Evolutionary conservation across 306 rosid genomes (phyloP), one percentile per base, ranked within the genome.

Genomic region (Hippophae tibetana): DNA sequence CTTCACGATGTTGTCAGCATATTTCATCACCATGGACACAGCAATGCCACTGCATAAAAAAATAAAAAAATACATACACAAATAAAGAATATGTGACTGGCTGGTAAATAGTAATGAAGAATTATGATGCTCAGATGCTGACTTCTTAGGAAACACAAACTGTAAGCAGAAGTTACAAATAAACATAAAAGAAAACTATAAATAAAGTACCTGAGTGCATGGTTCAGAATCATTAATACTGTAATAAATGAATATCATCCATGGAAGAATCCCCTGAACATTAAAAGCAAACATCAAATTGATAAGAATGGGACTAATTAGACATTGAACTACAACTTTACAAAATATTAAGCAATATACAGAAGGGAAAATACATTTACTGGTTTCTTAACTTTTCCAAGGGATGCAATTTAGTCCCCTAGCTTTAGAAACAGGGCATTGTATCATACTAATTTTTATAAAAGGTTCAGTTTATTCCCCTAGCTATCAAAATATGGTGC

Each of bases 11-110:
- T 92, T 92, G 83, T 92, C 98, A 47, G 98, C 98, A 68, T 79
- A 87, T 79, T 92, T 92, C 98, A 87, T 79, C 13, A 92, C 98
- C 98, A 92, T 87, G 13, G 96, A 92, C 50, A 92, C 98, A 73
- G 95, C 96, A 76, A 92, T 88, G 67, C 98, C 98, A 82, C 98
- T 92, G 83, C 62, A 73, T 54, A 81, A 12, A 69, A 61, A 55
- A 64, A 60, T 13, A 14, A 25, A 63, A 27, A 71, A 47, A 52
- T 27, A 27, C 38, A 27, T 27, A 27, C 38, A 1, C 3, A 3
- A 27, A 3, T 27, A 27, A 27, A 27, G 38, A 27, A 27, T 27
- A 27, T 27, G 38, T 27, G 38, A 27, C 38, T 27, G 38, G 38
- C n/a, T n/a, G n/a, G n/a, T 27, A 27, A 27, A 27, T 3, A 3